These are phyloP conservation scores for Karstenula rhodostoma DNA, from an alignment of 2,329 filamentous ascomycete species.

Conservation along the genomic window DNA sequence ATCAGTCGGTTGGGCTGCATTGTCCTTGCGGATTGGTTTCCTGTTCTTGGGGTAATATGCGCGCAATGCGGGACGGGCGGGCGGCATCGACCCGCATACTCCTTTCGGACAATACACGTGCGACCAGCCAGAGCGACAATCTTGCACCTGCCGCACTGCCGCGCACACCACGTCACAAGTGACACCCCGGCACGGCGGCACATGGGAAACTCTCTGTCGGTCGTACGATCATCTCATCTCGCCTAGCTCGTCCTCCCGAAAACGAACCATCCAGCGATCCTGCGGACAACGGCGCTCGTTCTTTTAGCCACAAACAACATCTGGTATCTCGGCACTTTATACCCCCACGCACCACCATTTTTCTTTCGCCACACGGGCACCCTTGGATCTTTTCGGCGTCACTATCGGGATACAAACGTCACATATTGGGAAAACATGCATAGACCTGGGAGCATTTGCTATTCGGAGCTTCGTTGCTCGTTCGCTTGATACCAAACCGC, in stretches of 20 bases:
- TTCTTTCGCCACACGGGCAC: constrained; percentile 7
- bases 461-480: constrained; percentile 13
- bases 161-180: neutral
- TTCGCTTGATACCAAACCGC: constrained; percentile 14
- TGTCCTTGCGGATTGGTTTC: constrained; percentile 4
- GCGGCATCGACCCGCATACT: constrained; percentile 24
- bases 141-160: constrained; percentile 15
- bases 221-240: constrained; percentile 8
- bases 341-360: constrained; percentile 9
- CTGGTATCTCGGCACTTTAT: constrained; percentile 11
- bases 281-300: neutral
- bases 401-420: constrained; percentile 4
- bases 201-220: neutral
- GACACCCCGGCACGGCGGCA: neutral
- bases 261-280: neutral
- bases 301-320: constrained; percentile 6
- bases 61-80: constrained; percentile 17
- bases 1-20: neutral
- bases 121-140: neutral
- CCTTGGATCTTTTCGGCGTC: constrained; percentile 5
- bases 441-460: neutral
- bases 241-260: neutral
- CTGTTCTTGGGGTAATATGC: constrained; percentile 7
- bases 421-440: constrained; percentile 12
- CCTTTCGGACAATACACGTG: constrained; percentile 16